Evolutionary conservation across 2,329 filamentous ascomycete genomes (phyloP).

Genomic region (Alternaria panax): DNA sequence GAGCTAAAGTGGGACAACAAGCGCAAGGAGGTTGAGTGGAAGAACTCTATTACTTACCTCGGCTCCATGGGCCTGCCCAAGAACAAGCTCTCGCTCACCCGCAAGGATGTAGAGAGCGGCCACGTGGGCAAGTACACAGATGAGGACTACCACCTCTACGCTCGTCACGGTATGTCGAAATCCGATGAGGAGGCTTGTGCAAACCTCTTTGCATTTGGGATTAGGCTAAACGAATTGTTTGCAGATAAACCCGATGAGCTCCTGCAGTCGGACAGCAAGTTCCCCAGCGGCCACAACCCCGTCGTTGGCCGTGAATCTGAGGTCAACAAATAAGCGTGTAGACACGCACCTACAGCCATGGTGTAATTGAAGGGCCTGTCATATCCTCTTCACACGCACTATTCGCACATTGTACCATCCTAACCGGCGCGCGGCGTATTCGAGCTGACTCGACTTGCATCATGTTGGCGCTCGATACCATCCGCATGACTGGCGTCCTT

Average conservation of each 20-base stretch:
- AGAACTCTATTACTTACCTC: slow-evolving; percentile 67
- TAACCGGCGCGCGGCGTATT: slow-evolving; percentile 10
- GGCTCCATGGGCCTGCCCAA: slow-evolving; percentile 68
- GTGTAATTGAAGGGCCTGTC: not conserved
- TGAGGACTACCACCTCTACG: slow-evolving; percentile 59
- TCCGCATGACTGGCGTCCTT: slow-evolving; percentile 11
- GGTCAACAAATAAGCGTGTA: slow-evolving; percentile 56
- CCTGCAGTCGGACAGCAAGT: slow-evolving; percentile 59
- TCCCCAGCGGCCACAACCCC: slow-evolving; percentile 55
- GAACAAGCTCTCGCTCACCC: slow-evolving; percentile 62
- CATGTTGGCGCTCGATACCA: slow-evolving; percentile 17
- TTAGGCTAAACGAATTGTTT: slow-evolving; percentile 30
- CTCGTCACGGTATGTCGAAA: slow-evolving; percentile 56
- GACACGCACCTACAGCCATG: not conserved
- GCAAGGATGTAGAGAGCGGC: slow-evolving; percentile 67
- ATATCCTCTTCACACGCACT: not conserved
- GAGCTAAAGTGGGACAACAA: slow-evolving; percentile 80
- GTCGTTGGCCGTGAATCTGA: slow-evolving; percentile 53
- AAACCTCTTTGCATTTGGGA: slow-evolving; percentile 32
- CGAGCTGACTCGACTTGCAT: slow-evolving; percentile 11
- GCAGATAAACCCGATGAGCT: slow-evolving; percentile 63
- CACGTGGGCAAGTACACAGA: slow-evolving; percentile 53
- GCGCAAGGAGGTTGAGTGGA: slow-evolving; percentile 83
- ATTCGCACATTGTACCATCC: slow-evolving; percentile 6
- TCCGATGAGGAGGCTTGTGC: slow-evolving; percentile 24